These are phyloP conservation scores for Lagerstroemia speciosa DNA, from an alignment of 345 rosid genomes.

Conservation along the genomic window DNA sequence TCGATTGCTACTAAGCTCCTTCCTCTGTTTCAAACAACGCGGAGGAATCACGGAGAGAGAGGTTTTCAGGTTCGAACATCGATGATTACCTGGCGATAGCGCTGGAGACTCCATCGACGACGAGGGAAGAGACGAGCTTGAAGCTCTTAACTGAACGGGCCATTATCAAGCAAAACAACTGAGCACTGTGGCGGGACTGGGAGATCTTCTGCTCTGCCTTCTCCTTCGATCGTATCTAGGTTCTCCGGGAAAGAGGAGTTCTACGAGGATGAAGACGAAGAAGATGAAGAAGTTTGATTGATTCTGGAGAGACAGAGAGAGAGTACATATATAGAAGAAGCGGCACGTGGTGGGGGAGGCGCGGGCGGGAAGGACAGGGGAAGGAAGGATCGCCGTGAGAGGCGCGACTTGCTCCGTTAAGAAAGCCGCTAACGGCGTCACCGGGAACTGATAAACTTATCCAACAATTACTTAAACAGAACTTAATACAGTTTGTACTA, in stretches of 20 bases:
- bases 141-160: constrained; percentile 5
- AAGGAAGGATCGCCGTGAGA: background rate
- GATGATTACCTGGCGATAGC: constrained; percentile 3
- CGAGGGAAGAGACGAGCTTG: background rate
- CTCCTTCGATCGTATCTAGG: too few species aligned
- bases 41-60: background rate
- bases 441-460: too few species aligned
- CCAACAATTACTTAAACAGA: too few species aligned
- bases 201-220: background rate
- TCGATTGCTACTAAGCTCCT: too few species aligned
- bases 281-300: background rate
- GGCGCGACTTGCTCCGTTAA: background rate
- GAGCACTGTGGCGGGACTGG: background rate
- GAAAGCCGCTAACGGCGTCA: background rate
- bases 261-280: too few species aligned
- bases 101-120: background rate
- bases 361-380: background rate
- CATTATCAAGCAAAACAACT: background rate
- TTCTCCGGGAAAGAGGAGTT: too few species aligned
- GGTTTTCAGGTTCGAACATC: background rate
- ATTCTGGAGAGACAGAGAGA: too few species aligned
- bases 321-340: background rate
- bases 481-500: too few species aligned
- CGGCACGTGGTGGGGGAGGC: background rate
- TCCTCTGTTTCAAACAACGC: too few species aligned